Evolutionary conservation across 805 yeast genomes (phyloP).

Genomic region (Metschnikowia matae): DNA sequence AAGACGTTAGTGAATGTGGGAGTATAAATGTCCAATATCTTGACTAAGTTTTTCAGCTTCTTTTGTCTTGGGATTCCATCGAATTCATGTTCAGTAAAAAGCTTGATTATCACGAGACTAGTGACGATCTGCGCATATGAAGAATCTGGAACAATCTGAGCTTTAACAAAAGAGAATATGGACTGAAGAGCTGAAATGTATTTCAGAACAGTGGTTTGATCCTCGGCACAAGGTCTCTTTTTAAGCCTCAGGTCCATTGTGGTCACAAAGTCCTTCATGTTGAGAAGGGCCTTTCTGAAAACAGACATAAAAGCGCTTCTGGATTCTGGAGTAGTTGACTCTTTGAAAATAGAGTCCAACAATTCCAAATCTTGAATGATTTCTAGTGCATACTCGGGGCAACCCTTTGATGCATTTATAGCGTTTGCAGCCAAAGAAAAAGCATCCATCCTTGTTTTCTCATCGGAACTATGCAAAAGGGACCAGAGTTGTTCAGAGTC

Average conservation of each 20-base stretch:
- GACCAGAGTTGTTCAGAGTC: slow-evolving; percentile 18
- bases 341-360: slow-evolving; percentile 27
- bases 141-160: slow-evolving; percentile 45
- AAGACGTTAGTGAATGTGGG: slow-evolving; percentile 38
- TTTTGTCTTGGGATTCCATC: slow-evolving; percentile 17
- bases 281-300: slow-evolving; percentile 55
- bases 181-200: slow-evolving; percentile 17
- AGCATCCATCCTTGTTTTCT: slow-evolving; percentile 46
- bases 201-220: background rate
- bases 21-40: slow-evolving; percentile 8
- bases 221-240: slow-evolving; percentile 10
- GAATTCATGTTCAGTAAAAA: slow-evolving; percentile 35
- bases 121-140: slow-evolving; percentile 38
- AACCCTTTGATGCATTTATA: slow-evolving; percentile 55
- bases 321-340: slow-evolving; percentile 36
- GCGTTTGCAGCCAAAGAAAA: slow-evolving; percentile 60
- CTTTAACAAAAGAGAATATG: slow-evolving; percentile 58
- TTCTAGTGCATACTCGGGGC: slow-evolving; percentile 43
- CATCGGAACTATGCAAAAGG: slow-evolving; percentile 46
- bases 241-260: slow-evolving; percentile 16
- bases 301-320: slow-evolving; percentile 63
- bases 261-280: slow-evolving; percentile 64
- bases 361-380: slow-evolving; percentile 35
- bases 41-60: background rate
- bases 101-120: slow-evolving; percentile 43